Base-by-base conservation (phyloP, 1,284 basidiomycete genomes). In the Tilletia horrida region DNA sequence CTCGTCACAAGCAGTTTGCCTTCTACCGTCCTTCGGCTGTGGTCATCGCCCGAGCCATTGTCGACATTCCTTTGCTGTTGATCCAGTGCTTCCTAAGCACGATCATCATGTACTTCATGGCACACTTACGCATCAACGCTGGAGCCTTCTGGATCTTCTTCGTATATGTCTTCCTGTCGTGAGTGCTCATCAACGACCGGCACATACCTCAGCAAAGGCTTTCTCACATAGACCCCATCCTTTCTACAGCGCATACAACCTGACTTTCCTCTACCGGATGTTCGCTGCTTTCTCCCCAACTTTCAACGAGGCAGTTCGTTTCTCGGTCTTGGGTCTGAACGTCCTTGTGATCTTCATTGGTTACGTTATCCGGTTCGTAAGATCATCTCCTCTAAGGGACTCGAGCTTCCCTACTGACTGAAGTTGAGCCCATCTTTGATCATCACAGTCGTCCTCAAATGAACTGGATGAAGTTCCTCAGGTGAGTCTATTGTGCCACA, bases 311-410 rank as follows among this genome's bases (percentile, higher is more conserved):
- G 68, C 76, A 48, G 69, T 69, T 18, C 67, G 70, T 47, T 62
- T 89, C 16, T 86, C 86, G 16, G 89, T 88, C 70, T 76, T 90
- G 23, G 78, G 86, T 0, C 81, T 87, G 25, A 80, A 86, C 86
- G 55, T 89, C 86, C 81, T 88, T 87, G 85, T 85, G 48, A 79
- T 87, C 52, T 86, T 86, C 75, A 86, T 86, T 16, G 90, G 90
- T 1, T 91, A 91, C 79, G 87, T 89, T 67, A 87, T 91, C 70
- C 89, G 89, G n/a, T n/a, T n/a, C n/a, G n/a, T n/a, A n/a, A n/a
- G n/a, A n/a, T n/a, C n/a, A n/a, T n/a, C n/a, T n/a, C n/a, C n/a
- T n/a, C n/a, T n/a, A n/a, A n/a, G n/a, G n/a, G n/a, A n/a, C n/a
- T n/a, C n/a, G n/a, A n/a, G n/a, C n/a, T n/a, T n/a, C n/a, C n/a